phyloP scores from a whole-genome alignment of 495 filamentous ascomycete species.

The Aspergillus baeticus region DNA sequence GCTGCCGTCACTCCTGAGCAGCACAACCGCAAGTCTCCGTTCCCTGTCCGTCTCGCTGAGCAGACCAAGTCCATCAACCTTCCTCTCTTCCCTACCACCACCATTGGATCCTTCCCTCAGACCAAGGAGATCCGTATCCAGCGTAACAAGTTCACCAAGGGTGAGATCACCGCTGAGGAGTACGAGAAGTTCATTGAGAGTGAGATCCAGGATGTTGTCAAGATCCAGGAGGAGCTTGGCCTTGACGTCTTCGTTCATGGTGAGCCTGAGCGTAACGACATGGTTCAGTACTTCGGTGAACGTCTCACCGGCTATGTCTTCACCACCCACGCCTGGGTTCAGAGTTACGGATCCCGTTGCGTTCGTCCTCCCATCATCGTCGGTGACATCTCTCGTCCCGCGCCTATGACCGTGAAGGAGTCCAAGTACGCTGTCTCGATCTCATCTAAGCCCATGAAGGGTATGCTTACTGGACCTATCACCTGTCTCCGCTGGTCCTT shows the following conservation, averaged over 20 bases:
- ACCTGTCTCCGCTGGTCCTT: constrained; percentile 99
- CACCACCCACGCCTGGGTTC: constrained; percentile 98
- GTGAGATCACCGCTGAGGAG: constrained; percentile 84
- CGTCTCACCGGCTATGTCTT: constrained; percentile 95
- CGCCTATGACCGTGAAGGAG: constrained; percentile 99
- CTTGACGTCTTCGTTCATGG: constrained; percentile 97
- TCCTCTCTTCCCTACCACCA: constrained; percentile 96
- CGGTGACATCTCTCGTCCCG: constrained; percentile 93
- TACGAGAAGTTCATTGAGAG: constrained; percentile 98
- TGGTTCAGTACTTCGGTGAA: constrained; percentile 99
- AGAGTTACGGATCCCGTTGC: constrained; percentile 96
- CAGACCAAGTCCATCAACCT: constrained; percentile 88
- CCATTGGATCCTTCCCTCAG: constrained; percentile 98
- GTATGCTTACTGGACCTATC: constrained; percentile 98
- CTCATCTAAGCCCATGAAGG: constrained; percentile 99
- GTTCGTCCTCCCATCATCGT: constrained; percentile 98
- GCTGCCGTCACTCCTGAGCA: constrained; percentile 73
- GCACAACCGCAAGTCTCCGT: constrained; percentile 90
- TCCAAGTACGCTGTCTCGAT: constrained; percentile 96
- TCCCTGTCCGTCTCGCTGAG: constrained; percentile 75
- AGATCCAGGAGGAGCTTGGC: constrained; percentile 95
- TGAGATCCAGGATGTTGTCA: constrained; percentile 89
- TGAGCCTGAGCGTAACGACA: constrained; percentile 99
- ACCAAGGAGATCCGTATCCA: constrained; percentile 96
- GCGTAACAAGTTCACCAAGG: constrained; percentile 97